These are phyloP conservation scores for Micractinium conductrix DNA, from an alignment of 139 green algal genomes.

Conservation along the genomic window DNA sequence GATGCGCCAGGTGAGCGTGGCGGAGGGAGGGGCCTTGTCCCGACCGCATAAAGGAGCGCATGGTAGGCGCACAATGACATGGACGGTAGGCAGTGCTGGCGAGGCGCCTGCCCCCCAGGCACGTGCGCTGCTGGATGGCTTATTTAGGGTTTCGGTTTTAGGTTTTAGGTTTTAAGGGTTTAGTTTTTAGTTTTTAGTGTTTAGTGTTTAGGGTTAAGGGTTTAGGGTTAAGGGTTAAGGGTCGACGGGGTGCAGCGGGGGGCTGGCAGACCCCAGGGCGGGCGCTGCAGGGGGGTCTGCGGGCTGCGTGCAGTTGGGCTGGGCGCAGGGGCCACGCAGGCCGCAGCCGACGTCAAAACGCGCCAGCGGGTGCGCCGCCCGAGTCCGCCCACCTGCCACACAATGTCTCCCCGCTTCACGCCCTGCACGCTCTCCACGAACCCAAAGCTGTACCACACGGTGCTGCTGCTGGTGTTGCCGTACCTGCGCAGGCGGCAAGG, in stretches of 20 bases:
- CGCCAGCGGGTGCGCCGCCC: background rate
- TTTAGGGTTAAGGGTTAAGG: conserved; percentile 19
- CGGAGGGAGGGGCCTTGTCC: background rate
- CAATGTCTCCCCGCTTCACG: conserved; percentile 71
- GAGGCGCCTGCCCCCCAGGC: no score
- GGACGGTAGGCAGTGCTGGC: no score
- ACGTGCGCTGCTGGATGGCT: background rate
- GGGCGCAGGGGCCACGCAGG: background rate
- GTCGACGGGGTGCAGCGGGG: background rate
- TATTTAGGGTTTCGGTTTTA: background rate
- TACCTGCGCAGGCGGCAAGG: conserved; percentile 45
- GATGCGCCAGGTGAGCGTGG: no score
- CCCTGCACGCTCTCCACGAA: conserved; percentile 78
- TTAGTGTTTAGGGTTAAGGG: conserved; percentile 29
- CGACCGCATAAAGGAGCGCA: background rate
- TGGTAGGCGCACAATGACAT: no score
- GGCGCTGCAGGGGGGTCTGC: background rate
- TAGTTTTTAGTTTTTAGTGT: conserved; percentile 9
- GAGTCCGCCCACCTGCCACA: conserved; percentile 81
- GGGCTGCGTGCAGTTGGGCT: no score
- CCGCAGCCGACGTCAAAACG: background rate
- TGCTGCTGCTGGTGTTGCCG: conserved; percentile 86
- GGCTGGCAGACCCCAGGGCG: background rate
- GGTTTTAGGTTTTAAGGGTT: conserved; percentile 19
- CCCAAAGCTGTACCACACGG: conserved; percentile 85